Base-by-base conservation (phyloP, 345 rosid genomes). In the Sonneratia alba region DNA sequence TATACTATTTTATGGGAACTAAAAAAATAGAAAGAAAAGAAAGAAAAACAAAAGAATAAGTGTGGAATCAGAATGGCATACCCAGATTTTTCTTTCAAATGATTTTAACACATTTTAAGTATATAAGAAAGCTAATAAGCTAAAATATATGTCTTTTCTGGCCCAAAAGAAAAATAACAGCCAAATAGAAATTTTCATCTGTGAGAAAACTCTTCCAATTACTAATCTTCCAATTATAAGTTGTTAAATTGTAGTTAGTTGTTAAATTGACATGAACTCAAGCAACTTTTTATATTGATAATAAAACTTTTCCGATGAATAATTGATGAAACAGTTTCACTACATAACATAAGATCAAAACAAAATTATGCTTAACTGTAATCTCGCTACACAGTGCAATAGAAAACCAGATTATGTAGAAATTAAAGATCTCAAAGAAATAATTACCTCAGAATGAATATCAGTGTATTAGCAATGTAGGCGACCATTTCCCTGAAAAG, bases 391-490 rank as follows among this genome's bases (percentile, higher is more conserved):
- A 51, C 4, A 32, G 45, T 69, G 56, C 11, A 76, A 66, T 18
- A 21, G 62, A 19, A 36, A 11, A 66, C 47, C 43, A 32, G 15
- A 37, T 18, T 37, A 66, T 66, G 69, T 18, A 36, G 24, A 66
- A 66, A 66, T 66, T 36, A 66, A 18, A 7, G n/a, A 57, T n/a
- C 63, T 62, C 66, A n/a, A 62, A 0, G 37, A 14, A 27, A 13
- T 6, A 22, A 34, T 83, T 81, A 94, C 98, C 98, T 94, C 75
- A 91, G 84, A 79, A 90, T 94, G 81, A 94, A 94, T 70, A 94
- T 91, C 72, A 91, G 76, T 55, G 98, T 94, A 85, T 94, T 94
- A 70, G 98, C 98, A 81, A 94, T 94, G 73, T 94, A 94, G 47
- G 97, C 91, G 71, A 94, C 86, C 97, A 94, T 94, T 85, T 88